Evolutionary conservation across 306 rosid genomes (phyloP), one percentile per base, ranked within the genome.

Genomic region (Cucumis hystrix): DNA sequence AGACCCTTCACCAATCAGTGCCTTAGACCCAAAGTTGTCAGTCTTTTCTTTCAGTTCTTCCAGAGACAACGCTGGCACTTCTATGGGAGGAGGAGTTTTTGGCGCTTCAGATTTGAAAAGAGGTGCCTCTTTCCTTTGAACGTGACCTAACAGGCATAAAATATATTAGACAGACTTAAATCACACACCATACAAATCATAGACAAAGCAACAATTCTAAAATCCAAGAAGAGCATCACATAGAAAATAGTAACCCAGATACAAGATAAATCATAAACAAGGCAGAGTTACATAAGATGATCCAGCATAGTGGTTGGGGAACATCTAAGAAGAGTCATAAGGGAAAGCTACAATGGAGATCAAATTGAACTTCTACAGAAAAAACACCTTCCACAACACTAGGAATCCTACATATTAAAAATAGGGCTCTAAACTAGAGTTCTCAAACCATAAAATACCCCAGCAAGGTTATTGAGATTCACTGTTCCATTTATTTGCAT

Each of bases 1-100:
- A 3, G 95, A 90, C 77, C 95, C 95, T 85, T 90, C 95, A 43
- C 95, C 95, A 76, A 90, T 90, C 86, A 90, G 79, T 39, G 92
- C 92, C 83, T 90, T 86, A 51, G 95, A 90, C 60, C 95, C 95
- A 57, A 90, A 90, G 82, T 90, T 88, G 77, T 90, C 95, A 10
- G 95, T 90, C 82, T 82, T 88, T 81, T 88, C 90, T 86, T 88
- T 90, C 77, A 90, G 84, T 79, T 90, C 95, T 66, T 86, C 95
- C 79, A 88, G 71, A 66, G 95, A 82, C 81, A 90, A 76, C 76
- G 88, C 86, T 14, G 95, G 89, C 80, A 88, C 95, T 75, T 90
- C 92, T 25, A 90, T 90, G 30, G 95, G 85, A 17, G 90, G 95
- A 66, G 92, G 84, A 77, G 85, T 78, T 79, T 83, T 88, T 71